These are phyloP conservation scores for Scenedesmus sp. DNA, from an alignment of 163 green algal genomes.

Conservation along the genomic window DNA sequence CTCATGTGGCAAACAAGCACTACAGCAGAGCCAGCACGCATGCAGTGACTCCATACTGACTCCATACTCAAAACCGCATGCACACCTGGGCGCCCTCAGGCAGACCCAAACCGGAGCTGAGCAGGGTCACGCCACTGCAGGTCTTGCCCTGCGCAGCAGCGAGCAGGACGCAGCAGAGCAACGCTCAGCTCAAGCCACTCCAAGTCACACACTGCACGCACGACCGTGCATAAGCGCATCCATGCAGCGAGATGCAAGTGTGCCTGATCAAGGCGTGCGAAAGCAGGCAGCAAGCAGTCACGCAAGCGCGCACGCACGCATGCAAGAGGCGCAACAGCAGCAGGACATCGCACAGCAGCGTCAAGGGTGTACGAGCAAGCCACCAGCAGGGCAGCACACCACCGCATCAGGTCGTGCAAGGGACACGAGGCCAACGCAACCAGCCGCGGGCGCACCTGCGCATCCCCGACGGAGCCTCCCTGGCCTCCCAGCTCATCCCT, in stretches of 20 bases:
- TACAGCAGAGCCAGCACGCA: not conserved
- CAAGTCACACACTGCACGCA: too few relatives aligned
- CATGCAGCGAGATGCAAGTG: too few relatives aligned
- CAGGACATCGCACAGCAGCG: too few relatives aligned
- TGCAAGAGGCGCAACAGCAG: too few relatives aligned
- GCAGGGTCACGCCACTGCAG: not conserved
- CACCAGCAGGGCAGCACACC: not conserved
- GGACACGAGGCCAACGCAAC: not conserved
- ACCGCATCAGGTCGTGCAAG: too few relatives aligned
- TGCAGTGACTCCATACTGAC: not conserved
- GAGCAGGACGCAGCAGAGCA: not conserved
- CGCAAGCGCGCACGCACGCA: too few relatives aligned
- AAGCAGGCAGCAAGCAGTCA: too few relatives aligned
- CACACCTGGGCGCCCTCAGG: not conserved
- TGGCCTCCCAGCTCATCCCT: not conserved
- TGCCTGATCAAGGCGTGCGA: too few relatives aligned
- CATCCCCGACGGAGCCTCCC: not conserved
- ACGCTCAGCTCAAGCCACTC: too few relatives aligned
- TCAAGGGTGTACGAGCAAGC: too few relatives aligned
- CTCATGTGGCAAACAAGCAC: not conserved
- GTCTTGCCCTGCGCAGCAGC: not conserved
- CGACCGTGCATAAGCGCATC: too few relatives aligned
- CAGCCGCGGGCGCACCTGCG: not conserved
- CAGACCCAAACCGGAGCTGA: not conserved
- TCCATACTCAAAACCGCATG: not conserved